Percentiles rank a stretch among this genome's conserved stretches.
phyloP scores from a whole-genome alignment of 129 eudicot species.

The Helianthus tuberosus region DNA sequence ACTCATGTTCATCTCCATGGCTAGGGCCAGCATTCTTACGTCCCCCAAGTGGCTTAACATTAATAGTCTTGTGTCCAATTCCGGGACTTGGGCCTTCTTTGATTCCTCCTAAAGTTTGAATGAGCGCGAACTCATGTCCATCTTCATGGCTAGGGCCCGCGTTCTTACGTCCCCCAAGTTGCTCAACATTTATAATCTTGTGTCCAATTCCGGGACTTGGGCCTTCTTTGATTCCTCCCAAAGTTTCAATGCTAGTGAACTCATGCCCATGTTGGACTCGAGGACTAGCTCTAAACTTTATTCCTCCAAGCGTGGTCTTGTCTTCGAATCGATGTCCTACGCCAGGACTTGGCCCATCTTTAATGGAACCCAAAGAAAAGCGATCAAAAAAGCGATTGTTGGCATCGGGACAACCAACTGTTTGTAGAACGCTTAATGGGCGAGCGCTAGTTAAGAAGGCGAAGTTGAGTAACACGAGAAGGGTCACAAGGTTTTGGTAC shows the following conservation, averaged over 20 bases:
- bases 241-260: too few relatives aligned
- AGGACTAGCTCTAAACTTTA: conserved; percentile 31
- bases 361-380: conserved; percentile 33
- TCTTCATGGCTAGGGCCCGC: conserved; percentile 25
- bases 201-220: conserved; percentile 37
- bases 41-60: conserved; percentile 26
- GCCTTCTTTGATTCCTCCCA: conserved; percentile 13
- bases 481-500: conserved; percentile 8
- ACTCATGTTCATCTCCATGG: conserved; percentile 5
- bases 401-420: conserved; percentile 18
- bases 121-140: neutral
- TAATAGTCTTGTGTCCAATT: conserved; percentile 26
- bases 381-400: neutral
- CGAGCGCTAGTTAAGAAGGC: conserved; percentile 24
- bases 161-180: conserved; percentile 30
- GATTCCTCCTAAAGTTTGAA: neutral
- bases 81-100: conserved; percentile 35
- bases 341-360: conserved; percentile 42
- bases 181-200: conserved; percentile 20
- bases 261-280: conserved; percentile 5
- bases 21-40: conserved; percentile 24
- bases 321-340: conserved; percentile 29
- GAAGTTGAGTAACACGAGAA: conserved; percentile 29
- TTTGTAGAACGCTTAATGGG: conserved; percentile 18
- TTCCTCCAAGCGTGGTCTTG: conserved; percentile 34